Conservation (phyloP, 805 yeast species). For the Candida maris region DNA sequence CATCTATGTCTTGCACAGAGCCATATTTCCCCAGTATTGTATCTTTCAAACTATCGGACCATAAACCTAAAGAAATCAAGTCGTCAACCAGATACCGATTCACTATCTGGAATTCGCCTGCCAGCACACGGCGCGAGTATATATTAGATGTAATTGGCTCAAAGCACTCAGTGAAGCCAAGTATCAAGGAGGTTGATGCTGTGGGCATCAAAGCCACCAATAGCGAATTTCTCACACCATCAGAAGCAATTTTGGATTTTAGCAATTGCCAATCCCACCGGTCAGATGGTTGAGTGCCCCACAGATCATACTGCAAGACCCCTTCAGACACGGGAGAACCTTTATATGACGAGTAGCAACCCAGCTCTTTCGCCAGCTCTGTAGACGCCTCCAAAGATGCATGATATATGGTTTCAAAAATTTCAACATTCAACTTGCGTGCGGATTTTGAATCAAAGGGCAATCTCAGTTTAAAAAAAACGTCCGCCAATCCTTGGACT, state of each 20-base stretch:
- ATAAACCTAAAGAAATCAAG: slow-evolving; percentile 73
- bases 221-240: slow-evolving; percentile 84
- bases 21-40: slow-evolving; percentile 75
- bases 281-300: slow-evolving; percentile 76
- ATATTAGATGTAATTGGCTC: slow-evolving; percentile 95
- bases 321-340: slow-evolving; percentile 95
- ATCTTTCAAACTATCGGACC: slow-evolving; percentile 79
- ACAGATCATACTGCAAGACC: slow-evolving; percentile 77
- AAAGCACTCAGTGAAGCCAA: slow-evolving; percentile 92
- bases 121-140: slow-evolving; percentile 82
- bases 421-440: slow-evolving; percentile 68
- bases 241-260: slow-evolving; percentile 51
- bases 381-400: slow-evolving; percentile 85
- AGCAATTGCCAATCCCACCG: slow-evolving; percentile 84
- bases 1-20: slow-evolving; percentile 72
- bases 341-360: slow-evolving; percentile 66
- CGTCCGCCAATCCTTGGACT: slow-evolving; percentile 95
- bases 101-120: slow-evolving; percentile 93
- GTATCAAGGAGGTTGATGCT: slow-evolving; percentile 93
- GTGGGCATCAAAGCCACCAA: slow-evolving; percentile 97
- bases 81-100: slow-evolving; percentile 84
- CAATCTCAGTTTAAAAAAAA: slow-evolving; percentile 71
- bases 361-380: slow-evolving; percentile 69
- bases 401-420: slow-evolving; percentile 94
- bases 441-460: slow-evolving; percentile 88